A percentile compares a stretch with the other conserved stretches of the same genome.
Evolutionary conservation across 2,329 filamentous ascomycete genomes (phyloP).

Genomic region (Hortaea werneckii): DNA sequence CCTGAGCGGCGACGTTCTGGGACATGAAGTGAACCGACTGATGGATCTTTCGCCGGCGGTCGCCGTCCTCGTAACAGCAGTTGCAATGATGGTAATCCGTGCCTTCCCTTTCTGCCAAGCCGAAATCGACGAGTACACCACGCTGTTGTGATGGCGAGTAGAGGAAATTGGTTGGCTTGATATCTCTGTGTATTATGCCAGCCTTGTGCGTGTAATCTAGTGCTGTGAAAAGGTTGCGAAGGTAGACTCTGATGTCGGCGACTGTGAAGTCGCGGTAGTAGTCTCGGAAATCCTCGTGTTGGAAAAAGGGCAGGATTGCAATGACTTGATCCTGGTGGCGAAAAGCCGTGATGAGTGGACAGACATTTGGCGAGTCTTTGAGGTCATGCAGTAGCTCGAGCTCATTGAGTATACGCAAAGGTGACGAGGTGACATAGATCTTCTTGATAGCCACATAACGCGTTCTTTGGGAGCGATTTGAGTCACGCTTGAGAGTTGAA

Average conservation of each 20-base stretch:
- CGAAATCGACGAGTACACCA: conserved; percentile 96
- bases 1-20: conserved; percentile 20
- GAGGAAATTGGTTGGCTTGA: conserved; percentile 83
- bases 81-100: conserved; percentile 69
- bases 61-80: conserved; percentile 58
- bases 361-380: conserved; percentile 71
- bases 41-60: conserved; percentile 49
- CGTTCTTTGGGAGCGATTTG: conserved; percentile 31
- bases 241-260: conserved; percentile 78
- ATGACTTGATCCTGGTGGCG: conserved; percentile 89
- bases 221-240: conserved; percentile 78
- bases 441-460: conserved; percentile 97
- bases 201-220: conserved; percentile 73
- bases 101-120: conserved; percentile 69
- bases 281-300: conserved; percentile 85
- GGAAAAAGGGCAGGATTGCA: conserved; percentile 89
- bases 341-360: conserved; percentile 94
- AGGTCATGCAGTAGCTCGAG: conserved; percentile 87
- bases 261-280: conserved; percentile 90
- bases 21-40: conserved; percentile 52
- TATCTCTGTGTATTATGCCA: conserved; percentile 62
- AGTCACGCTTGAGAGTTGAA: conserved; percentile 8
- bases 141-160: conserved; percentile 73
- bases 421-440: conserved; percentile 97
- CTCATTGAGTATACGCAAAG: conserved; percentile 87